Evolutionary conservation across 805 yeast species (phyloP).

Genomic region (Candida nemodendra): DNA sequence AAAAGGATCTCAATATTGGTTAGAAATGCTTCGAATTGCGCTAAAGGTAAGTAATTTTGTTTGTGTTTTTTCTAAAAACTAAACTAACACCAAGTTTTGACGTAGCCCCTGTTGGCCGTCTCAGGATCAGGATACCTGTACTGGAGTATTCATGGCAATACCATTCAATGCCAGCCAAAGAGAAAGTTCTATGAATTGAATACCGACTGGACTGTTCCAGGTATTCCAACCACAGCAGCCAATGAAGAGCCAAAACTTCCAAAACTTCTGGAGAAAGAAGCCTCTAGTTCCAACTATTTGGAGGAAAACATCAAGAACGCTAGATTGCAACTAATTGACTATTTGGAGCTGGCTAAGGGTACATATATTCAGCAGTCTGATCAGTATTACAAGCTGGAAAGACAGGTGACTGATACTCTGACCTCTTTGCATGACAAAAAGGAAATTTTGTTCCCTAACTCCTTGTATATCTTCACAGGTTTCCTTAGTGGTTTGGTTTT

Average conservation of each 20-base stretch:
- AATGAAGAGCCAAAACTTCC: slow-evolving; percentile 20
- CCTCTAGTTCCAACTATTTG: slow-evolving; percentile 29
- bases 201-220: slow-evolving; percentile 20
- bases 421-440: slow-evolving; percentile 59
- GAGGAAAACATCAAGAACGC: slow-evolving; percentile 47
- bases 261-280: slow-evolving; percentile 14
- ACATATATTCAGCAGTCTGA: slow-evolving; percentile 48
- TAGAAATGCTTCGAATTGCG: slow-evolving; percentile 7
- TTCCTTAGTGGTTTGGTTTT: slow-evolving; percentile 69
- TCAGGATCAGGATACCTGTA: slow-evolving; percentile 11
- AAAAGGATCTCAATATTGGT: no score
- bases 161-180: slow-evolving; percentile 22
- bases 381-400: slow-evolving; percentile 57
- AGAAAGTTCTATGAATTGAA: slow-evolving; percentile 28
- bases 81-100: neutral
- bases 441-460: slow-evolving; percentile 72
- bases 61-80: neutral
- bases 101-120: slow-evolving; percentile 10
- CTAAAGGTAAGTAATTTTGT: slow-evolving; percentile 7
- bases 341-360: slow-evolving; percentile 34
- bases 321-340: slow-evolving; percentile 43
- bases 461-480: slow-evolving; percentile 66
- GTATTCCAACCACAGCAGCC: slow-evolving; percentile 18
- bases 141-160: neutral
- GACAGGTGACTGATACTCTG: slow-evolving; percentile 59